These are phyloP conservation scores for Epichloe aotearoae DNA, from an alignment of 2,329 filamentous ascomycete species.

Conservation along the genomic window DNA sequence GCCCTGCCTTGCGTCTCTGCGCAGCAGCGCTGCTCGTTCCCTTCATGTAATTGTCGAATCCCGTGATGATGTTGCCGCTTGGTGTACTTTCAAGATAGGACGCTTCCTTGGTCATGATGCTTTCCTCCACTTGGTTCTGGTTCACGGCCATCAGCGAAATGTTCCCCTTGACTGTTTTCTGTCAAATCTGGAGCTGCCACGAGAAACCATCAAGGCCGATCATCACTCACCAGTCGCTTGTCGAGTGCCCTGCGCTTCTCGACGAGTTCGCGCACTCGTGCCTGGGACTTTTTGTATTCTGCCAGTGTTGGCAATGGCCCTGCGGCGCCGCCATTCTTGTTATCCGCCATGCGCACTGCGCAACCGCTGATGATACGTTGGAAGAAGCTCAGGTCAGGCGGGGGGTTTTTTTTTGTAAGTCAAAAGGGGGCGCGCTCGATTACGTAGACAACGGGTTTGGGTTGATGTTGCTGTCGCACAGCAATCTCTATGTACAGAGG, in stretches of 20 bases:
- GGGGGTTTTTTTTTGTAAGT: too few relatives aligned
- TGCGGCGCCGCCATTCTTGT: constrained; percentile 13
- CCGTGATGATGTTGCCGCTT: constrained; percentile 88
- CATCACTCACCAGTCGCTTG: constrained; percentile 22
- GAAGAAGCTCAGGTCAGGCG: neutral
- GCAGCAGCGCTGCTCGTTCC: constrained; percentile 53
- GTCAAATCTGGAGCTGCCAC: neutral
- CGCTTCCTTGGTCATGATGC: constrained; percentile 71
- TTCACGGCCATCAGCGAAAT: constrained; percentile 18
- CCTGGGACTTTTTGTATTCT: constrained; percentile 38
- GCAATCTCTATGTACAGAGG: neutral
- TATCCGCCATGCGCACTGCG: constrained; percentile 21
- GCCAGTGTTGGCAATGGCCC: constrained; percentile 24
- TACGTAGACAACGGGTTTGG: neutral
- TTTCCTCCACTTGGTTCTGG: constrained; percentile 49
- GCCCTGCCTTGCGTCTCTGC: constrained; percentile 49
- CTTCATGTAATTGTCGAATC: constrained; percentile 98
- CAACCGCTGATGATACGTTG: neutral
- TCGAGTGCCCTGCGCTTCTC: constrained; percentile 28
- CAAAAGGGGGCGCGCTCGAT: neutral
- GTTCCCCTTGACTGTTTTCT: neutral
- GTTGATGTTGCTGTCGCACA: neutral
- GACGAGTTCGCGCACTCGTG: constrained; percentile 33
- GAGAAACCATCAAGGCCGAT: neutral
- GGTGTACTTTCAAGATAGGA: constrained; percentile 84